Percentiles rank a stretch among this genome's conserved stretches.
phyloP scores from a whole-genome alignment of 2,329 filamentous ascomycete species.

The Chaetomium sp. region DNA sequence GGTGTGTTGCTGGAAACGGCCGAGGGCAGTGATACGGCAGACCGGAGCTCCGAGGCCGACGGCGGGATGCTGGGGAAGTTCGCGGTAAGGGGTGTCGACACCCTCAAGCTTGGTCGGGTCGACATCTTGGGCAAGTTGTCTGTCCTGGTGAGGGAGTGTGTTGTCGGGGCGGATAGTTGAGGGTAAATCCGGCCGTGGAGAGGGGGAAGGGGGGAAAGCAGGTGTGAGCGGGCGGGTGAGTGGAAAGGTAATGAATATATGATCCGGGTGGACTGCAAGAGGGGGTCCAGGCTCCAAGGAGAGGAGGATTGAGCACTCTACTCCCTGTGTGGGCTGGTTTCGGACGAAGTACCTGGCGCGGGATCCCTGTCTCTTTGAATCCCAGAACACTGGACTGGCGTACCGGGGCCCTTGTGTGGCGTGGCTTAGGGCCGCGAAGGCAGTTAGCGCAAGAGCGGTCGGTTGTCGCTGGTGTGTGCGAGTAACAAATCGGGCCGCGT shows the following conservation, averaged over 20 bases:
- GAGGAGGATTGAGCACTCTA: constrained; percentile 16
- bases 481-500: constrained; percentile 8
- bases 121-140: constrained; percentile 39
- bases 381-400: constrained; percentile 24
- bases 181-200: constrained; percentile 30
- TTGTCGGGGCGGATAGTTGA: constrained; percentile 29
- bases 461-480: constrained; percentile 21
- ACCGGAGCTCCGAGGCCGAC: constrained; percentile 46
- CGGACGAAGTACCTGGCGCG: constrained; percentile 18
- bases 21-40: constrained; percentile 44
- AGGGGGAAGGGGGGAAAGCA: constrained; percentile 23
- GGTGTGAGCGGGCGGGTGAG: constrained; percentile 24
- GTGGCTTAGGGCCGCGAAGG: constrained; percentile 2
- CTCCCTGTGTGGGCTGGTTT: constrained; percentile 17
- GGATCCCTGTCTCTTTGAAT: constrained; percentile 21
- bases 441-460: constrained; percentile 16
- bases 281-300: constrained; percentile 20
- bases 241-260: constrained; percentile 27
- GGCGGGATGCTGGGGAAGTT: constrained; percentile 45
- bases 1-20: constrained; percentile 57
- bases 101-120: constrained; percentile 49
- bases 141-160: constrained; percentile 31
- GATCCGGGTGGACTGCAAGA: constrained; percentile 16
- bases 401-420: constrained; percentile 14
- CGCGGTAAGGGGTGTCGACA: constrained; percentile 56